These are phyloP conservation scores for Cladosporium sp. DNA, from an alignment of 2,329 filamentous ascomycete genomes.

Conservation along the genomic window DNA sequence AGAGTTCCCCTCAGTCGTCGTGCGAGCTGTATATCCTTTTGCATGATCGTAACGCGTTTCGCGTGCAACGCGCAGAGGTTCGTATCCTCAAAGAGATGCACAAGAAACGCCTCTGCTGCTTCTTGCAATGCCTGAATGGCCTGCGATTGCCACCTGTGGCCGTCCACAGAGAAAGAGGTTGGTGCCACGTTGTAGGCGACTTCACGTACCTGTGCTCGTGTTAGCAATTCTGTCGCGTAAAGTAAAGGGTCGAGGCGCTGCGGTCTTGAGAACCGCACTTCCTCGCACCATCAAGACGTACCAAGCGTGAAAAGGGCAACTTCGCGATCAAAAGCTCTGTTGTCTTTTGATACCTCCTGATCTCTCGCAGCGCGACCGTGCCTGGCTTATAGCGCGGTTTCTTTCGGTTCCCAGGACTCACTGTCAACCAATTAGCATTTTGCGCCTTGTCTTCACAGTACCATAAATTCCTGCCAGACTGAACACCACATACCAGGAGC, in stretches of 20 bases:
- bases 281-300: conserved; percentile 24
- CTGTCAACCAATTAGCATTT: background rate
- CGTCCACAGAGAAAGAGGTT: conserved; percentile 40
- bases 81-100: conserved; percentile 97
- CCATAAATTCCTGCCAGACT: too few species aligned
- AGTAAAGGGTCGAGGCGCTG: too few species aligned
- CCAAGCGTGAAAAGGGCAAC: conserved; percentile 95
- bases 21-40: conserved; percentile 96
- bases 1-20: conserved; percentile 71
- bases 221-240: background rate
- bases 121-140: conserved; percentile 97
- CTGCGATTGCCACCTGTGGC: conserved; percentile 96
- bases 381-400: conserved; percentile 47
- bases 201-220: conserved; percentile 65
- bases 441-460: background rate
- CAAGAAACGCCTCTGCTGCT: conserved; percentile 97
- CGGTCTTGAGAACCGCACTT: too few species aligned
- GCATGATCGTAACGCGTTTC: conserved; percentile 98
- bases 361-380: conserved; percentile 97
- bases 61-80: conserved; percentile 98
- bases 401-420: conserved; percentile 22
- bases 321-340: conserved; percentile 96
- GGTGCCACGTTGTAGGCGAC: conserved; percentile 96
- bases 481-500: background rate
- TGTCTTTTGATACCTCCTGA: conserved; percentile 96